Evolutionary conservation across 2,329 filamentous ascomycete species (phyloP).

Genomic region (Chaetomiaceae sp.): DNA sequence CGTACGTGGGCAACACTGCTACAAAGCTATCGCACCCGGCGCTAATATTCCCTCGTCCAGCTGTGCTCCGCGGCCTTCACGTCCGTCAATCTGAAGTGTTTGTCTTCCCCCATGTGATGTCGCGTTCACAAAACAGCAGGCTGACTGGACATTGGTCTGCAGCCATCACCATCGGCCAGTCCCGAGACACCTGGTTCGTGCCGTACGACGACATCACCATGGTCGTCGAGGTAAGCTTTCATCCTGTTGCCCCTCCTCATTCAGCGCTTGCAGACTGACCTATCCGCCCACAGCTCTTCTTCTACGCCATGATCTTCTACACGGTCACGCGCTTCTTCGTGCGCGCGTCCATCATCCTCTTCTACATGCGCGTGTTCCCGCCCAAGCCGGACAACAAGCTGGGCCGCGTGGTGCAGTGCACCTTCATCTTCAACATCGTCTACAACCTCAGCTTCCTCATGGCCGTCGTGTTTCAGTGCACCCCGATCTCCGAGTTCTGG

Average conservation of each 20-base stretch:
- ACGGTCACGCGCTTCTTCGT: slow-evolving; percentile 39
- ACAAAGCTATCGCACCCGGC: background rate
- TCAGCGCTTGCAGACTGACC: background rate
- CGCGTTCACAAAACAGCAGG: no score
- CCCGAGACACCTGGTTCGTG: slow-evolving; percentile 47
- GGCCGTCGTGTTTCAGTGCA: slow-evolving; percentile 44
- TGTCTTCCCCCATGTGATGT: background rate
- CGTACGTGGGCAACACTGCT: background rate
- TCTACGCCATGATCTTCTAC: slow-evolving; percentile 40
- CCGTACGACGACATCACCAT: slow-evolving; percentile 34
- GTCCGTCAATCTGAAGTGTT: slow-evolving; percentile 13
- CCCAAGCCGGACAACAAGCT: slow-evolving; percentile 24
- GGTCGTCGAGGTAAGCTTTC: slow-evolving; percentile 28
- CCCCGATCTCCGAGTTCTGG: slow-evolving; percentile 48
- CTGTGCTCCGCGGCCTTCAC: slow-evolving; percentile 16
- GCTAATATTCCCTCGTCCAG: slow-evolving; percentile 5
- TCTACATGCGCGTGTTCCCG: slow-evolving; percentile 52
- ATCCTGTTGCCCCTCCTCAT: background rate
- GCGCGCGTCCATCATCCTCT: slow-evolving; percentile 45
- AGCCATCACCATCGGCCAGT: slow-evolving; percentile 36
- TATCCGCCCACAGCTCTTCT: slow-evolving; percentile 34
- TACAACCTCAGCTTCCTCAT: slow-evolving; percentile 39
- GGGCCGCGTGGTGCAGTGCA: slow-evolving; percentile 37
- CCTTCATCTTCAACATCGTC: slow-evolving; percentile 33
- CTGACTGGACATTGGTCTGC: background rate